A percentile compares a stretch with the other conserved stretches of the same genome.
These are phyloP conservation scores for Sarcodon aspratus DNA, from an alignment of 768 basidiomycete genomes.

Conservation along the genomic window DNA sequence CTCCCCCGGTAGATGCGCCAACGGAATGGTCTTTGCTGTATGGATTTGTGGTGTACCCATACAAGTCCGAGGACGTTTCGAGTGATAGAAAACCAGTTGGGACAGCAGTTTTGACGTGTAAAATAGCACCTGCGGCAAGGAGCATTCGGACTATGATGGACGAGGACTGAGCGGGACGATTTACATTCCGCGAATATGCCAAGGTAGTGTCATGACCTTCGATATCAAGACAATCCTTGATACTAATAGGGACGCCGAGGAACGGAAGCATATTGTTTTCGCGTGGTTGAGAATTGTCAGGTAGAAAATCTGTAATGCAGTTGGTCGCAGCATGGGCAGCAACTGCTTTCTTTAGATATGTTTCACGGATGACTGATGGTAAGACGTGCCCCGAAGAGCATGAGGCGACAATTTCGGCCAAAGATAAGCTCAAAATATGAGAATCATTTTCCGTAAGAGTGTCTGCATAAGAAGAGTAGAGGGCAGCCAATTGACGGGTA, in stretches of 20 bases:
- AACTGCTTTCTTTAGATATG: slow-evolving; percentile 29
- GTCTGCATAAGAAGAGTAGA: no score
- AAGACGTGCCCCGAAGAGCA: slow-evolving; percentile 17
- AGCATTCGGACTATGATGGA: slow-evolving; percentile 29
- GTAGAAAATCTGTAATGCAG: slow-evolving; percentile 28
- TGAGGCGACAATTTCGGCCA: slow-evolving; percentile 22
- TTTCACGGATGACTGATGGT: slow-evolving; percentile 20
- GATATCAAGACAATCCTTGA: slow-evolving; percentile 38
- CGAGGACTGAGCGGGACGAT: slow-evolving; percentile 21
- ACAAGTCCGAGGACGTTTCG: slow-evolving; percentile 32
- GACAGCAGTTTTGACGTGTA: slow-evolving; percentile 30
- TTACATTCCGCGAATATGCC: slow-evolving; percentile 27
- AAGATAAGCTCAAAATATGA: no score
- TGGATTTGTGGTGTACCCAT: slow-evolving; percentile 36
- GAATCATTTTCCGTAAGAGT: no score
- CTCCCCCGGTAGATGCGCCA: slow-evolving; percentile 43
- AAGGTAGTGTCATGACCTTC: slow-evolving; percentile 34
- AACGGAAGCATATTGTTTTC: slow-evolving; percentile 13
- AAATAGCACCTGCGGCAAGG: slow-evolving; percentile 28
- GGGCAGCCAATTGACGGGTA: no score
- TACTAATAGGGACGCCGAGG: slow-evolving; percentile 34
- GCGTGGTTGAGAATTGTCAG: slow-evolving; percentile 3
- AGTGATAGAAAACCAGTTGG: slow-evolving; percentile 30
- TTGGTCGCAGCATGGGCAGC: slow-evolving; percentile 32
- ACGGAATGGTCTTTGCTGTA: slow-evolving; percentile 27